Evolutionary conservation across 257 asterid genomes (phyloP), one percentile per base, ranked within the genome.

Genomic region (Perilla frutescens): DNA sequence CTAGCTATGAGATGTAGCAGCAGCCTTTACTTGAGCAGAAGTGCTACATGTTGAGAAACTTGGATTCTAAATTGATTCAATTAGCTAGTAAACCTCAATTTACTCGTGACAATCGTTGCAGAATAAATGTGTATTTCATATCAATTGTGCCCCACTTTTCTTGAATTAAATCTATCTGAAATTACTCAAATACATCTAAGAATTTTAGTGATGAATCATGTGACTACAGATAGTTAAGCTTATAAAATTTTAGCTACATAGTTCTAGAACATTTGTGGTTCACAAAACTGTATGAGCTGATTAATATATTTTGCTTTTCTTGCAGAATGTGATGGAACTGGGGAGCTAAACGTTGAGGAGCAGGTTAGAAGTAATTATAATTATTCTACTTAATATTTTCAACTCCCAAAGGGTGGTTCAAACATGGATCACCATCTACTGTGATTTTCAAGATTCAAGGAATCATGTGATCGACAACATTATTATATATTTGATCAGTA

Each of bases 261-360:
- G 14, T 50, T 26, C 15, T 7, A 20, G 14, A 49, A 51, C 41
- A 57, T 50, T 45, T 41, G 2, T 53, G 70, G 63, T 51, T 45
- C 53, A 48, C 39, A 13, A 14, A 61, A 67, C 44, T 40, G 44
- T 2, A 37, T 75, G 53, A 34, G 41, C 32, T 44, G 40, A 78
- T 43, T 43, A 1, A 43, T 63, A 20, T 47, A 36, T 39, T 59
- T 37, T 66, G 41, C 44, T 76, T 70, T 65, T 54, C 68, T 39
- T 81, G 83, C 91, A 94, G 99, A 94, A 79, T 94, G 99, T 75
- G 98, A 94, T 70, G 99, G 99, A 69, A 90, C 92, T 62, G 98
- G 99, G 36, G 99, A 95, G 85, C 98, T 98, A 56, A 95, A 95
- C 63, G 71, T 94, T 51, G 99, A 94, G 81, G 82, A 79, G 75